Conservation (phyloP, 2,329 filamentous ascomycete species). For the Alternaria ventricosa region DNA sequence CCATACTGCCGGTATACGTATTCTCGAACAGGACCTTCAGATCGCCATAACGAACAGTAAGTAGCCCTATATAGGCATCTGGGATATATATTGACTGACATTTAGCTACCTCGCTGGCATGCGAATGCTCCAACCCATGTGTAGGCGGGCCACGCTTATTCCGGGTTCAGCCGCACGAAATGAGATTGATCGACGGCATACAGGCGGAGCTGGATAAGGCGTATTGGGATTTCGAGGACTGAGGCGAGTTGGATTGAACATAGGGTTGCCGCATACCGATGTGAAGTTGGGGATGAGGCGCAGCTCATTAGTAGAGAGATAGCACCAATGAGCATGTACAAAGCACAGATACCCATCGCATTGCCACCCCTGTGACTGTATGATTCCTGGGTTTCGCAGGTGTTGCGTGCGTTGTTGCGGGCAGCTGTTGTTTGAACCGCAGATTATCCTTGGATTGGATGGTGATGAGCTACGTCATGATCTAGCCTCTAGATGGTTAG, state of each 20-base stretch:
- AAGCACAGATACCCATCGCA: neutral
- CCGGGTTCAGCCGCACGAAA: slow-evolving; percentile 2
- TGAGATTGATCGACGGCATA: slow-evolving; percentile 7
- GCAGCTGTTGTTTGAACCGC: neutral
- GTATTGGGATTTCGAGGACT: slow-evolving; percentile 18
- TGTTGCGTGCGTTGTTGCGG: neutral
- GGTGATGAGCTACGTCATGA: neutral
- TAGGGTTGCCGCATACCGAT: neutral
- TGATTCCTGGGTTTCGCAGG: neutral
- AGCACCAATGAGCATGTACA: neutral
- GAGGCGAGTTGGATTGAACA: neutral
- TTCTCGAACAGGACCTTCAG: neutral
- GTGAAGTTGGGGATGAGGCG: neutral
- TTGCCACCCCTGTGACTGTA: neutral
- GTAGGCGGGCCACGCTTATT: neutral
- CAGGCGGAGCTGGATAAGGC: slow-evolving; percentile 2
- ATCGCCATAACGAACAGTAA: neutral
- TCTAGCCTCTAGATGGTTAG: neutral
- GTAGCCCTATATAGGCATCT: neutral
- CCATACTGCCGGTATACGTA: neutral
- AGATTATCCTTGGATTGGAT: neutral
- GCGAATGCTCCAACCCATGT: slow-evolving; percentile 16
- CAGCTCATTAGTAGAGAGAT: neutral
- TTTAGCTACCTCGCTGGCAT: neutral
- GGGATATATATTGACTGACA: neutral